phyloP scores from a whole-genome alignment of 208 protist genomes.

The Blechomonas ayalai region DNA sequence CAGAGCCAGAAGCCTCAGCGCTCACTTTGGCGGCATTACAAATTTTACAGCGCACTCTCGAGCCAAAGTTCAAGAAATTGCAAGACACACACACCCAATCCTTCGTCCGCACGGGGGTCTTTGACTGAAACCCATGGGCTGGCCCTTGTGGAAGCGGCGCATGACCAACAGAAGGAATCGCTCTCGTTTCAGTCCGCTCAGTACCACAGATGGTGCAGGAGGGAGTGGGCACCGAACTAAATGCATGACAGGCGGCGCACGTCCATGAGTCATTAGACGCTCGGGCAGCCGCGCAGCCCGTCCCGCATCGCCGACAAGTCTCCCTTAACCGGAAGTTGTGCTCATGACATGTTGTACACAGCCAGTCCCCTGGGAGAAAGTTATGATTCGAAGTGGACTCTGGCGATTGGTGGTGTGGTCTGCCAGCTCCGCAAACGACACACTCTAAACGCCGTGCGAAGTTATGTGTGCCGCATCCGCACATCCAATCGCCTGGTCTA shows the following conservation, averaged over 20 bases:
- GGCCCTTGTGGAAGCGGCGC: too few species aligned
- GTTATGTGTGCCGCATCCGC: slow-evolving; percentile 64
- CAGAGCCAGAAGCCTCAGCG: neutral
- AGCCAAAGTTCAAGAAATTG: slow-evolving; percentile 37
- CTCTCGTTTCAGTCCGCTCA: too few species aligned
- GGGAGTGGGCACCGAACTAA: neutral
- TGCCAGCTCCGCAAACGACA: slow-evolving; percentile 29
- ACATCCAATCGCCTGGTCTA: slow-evolving; percentile 56
- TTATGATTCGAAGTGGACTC: neutral
- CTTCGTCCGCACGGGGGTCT: neutral
- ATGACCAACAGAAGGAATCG: too few species aligned
- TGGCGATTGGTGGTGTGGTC: neutral
- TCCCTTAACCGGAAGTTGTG: slow-evolving; percentile 38
- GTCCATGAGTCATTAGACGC: slow-evolving; percentile 11
- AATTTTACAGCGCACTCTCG: slow-evolving; percentile 27
- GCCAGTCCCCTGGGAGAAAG: slow-evolving; percentile 16
- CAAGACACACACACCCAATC: slow-evolving; percentile 38
- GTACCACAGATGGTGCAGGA: too few species aligned
- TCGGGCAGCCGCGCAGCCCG: neutral
- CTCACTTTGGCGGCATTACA: slow-evolving; percentile 13
- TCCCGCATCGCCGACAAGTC: slow-evolving; percentile 20
- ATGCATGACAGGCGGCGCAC: slow-evolving; percentile 19
- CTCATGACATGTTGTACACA: slow-evolving; percentile 14
- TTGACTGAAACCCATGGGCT: too few species aligned
- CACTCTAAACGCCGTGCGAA: slow-evolving; percentile 42